Conservation (phyloP, 108 stramenopile species). For the Skeletonema potamos region DNA sequence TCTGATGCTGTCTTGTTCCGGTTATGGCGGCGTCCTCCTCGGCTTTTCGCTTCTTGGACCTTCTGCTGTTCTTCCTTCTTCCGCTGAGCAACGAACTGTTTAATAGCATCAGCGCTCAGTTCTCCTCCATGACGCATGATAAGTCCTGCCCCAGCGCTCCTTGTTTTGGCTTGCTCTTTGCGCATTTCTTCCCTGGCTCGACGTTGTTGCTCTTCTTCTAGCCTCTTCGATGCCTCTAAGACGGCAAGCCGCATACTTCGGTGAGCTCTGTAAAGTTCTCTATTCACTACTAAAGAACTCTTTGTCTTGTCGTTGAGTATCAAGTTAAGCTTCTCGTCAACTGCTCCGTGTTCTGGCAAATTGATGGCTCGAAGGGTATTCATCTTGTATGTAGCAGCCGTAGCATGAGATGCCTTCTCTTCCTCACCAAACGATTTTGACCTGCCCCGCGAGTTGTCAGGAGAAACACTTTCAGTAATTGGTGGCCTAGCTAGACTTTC, state of each 20-base stretch:
- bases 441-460: constrained; percentile 7
- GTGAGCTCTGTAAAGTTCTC: constrained; percentile 56
- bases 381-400: background rate
- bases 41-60: constrained; percentile 38
- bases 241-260: constrained; percentile 61
- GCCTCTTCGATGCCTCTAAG: constrained; percentile 54
- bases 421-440: constrained; percentile 43
- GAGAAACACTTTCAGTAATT: background rate
- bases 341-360: constrained; percentile 35
- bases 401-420: background rate
- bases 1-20: constrained; percentile 50
- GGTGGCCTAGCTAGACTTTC: constrained; percentile 13
- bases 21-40: constrained; percentile 41
- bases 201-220: constrained; percentile 59
- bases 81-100: constrained; percentile 37
- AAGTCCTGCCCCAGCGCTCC: constrained; percentile 39
- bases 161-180: constrained; percentile 31
- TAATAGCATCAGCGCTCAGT: constrained; percentile 45
- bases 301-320: constrained; percentile 36
- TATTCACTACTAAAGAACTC: constrained; percentile 47
- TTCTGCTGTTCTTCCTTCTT: constrained; percentile 46
- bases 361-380: constrained; percentile 32
- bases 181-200: constrained; percentile 50
- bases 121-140: constrained; percentile 56
- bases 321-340: constrained; percentile 5